Base-by-base conservation (phyloP, 441 rosid species). In the Croton setiger region DNA sequence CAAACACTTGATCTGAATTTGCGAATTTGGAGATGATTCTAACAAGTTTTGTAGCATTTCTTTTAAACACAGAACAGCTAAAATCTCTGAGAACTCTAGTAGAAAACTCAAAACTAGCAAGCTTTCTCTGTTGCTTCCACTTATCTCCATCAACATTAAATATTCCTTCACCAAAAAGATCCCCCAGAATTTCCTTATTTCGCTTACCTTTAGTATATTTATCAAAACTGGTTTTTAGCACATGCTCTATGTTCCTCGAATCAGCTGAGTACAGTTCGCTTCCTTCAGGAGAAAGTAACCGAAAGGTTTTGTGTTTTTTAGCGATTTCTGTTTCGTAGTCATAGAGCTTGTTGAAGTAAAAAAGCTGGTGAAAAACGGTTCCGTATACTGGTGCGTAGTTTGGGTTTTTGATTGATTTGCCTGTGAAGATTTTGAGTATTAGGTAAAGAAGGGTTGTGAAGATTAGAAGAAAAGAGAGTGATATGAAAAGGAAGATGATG, bases 121-220 rank as follows among this genome's bases (percentile, higher is more conserved):
- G 84, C 85, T 93, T 93, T 76, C 97, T 79, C 79, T 90, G 96
- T 44, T 90, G 88, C 76, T 71, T 79, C 98, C 97, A 90, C 69
- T 85, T 85, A 3, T 86, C 89, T 6, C 97, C 97, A 67, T 93
- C 92, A 41, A 78, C 92, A 9, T 73, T 72, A 23, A 88, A 93
- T 3, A 92, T 88, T 43, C 98, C 97, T 48, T 84, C 78, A 31
- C 98, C 98, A 1, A 90, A 69, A 60, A 93, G 81, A 47, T 90
- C 93, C 0, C n/a, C 48, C 4, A 67, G 0, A 0, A 84, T 70
- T 39, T 74, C 81, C 15, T 63, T 72, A 67, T 80, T 68, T 33
- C 17, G 12, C 14, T 20, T 47, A 6, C 97, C 97, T 66, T 86
- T 93, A 0, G 76, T 57, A 61, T 86, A 87, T 23, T 56, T 72